Evolutionary conservation across 768 basidiomycete genomes (phyloP).

Genomic region (Termitomyces sp.): DNA sequence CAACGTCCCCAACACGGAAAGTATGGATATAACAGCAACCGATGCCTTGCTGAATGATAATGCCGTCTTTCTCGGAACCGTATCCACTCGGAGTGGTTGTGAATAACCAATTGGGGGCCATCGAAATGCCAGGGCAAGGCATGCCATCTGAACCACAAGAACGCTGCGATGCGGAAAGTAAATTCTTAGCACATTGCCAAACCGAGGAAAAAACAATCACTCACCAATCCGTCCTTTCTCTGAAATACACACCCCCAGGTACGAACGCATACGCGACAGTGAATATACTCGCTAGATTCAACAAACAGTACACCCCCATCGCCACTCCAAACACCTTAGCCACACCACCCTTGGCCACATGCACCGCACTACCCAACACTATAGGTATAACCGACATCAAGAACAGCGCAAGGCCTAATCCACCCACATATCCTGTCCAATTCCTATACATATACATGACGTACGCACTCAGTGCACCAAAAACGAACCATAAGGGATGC

Average conservation of each 20-base stretch:
- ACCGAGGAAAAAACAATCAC: slow-evolving; percentile 19
- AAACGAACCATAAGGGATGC: slow-evolving; percentile 50
- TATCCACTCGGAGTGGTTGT: not conserved
- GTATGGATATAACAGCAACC: slow-evolving; percentile 36
- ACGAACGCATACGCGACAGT: slow-evolving; percentile 92
- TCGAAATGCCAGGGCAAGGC: slow-evolving; percentile 44
- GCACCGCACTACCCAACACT: slow-evolving; percentile 45
- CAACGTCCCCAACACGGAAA: slow-evolving; percentile 50
- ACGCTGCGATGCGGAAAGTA: slow-evolving; percentile 35
- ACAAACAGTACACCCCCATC: slow-evolving; percentile 56
- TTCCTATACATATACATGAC: slow-evolving; percentile 56
- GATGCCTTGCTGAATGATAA: slow-evolving; percentile 26
- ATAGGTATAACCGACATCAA: slow-evolving; percentile 60
- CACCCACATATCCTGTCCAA: slow-evolving; percentile 70
- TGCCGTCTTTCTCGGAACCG: not conserved
- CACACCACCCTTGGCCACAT: slow-evolving; percentile 32
- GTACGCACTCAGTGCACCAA: slow-evolving; percentile 49
- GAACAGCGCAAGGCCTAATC: slow-evolving; percentile 60
- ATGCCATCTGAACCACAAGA: slow-evolving; percentile 46
- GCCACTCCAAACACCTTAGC: slow-evolving; percentile 52
- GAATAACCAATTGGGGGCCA: slow-evolving; percentile 23
- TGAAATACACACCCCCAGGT: slow-evolving; percentile 68
- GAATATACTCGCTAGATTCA: slow-evolving; percentile 70
- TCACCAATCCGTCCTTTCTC: slow-evolving; percentile 76
- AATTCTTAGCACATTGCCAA: not conserved